phyloP scores from a whole-genome alignment of 768 basidiomycete genomes.

The Calocera cornea region DNA sequence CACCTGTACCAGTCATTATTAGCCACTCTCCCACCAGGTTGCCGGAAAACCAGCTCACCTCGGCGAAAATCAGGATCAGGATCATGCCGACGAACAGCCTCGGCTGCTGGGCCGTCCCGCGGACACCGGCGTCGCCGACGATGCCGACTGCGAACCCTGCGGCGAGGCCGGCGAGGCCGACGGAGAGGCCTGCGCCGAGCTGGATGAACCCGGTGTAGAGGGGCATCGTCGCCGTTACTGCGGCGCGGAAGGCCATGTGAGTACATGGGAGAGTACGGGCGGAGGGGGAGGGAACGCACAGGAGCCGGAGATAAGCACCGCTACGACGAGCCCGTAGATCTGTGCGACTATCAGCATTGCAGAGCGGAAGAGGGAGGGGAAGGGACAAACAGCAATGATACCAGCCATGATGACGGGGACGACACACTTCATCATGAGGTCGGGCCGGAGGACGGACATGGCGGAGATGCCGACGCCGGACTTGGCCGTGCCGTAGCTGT shows the following conservation, averaged over 20 bases:
- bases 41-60: not conserved
- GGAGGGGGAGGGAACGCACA: slow-evolving; percentile 20
- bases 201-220: slow-evolving; percentile 33
- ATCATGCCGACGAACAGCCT: slow-evolving; percentile 30
- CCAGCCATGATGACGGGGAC: slow-evolving; percentile 36
- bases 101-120: slow-evolving; percentile 34
- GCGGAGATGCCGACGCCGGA: slow-evolving; percentile 31
- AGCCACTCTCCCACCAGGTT: slow-evolving; percentile 1
- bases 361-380: not conserved
- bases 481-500: slow-evolving; percentile 35
- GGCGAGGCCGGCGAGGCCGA: slow-evolving; percentile 29
- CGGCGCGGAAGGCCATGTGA: not conserved
- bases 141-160: slow-evolving; percentile 36
- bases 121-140: slow-evolving; percentile 36
- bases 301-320: slow-evolving; percentile 33
- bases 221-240: slow-evolving; percentile 33
- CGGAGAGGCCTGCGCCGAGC: slow-evolving; percentile 26
- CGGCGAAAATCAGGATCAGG: slow-evolving; percentile 33
- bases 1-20: slow-evolving; percentile 16
- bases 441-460: slow-evolving; percentile 35
- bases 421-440: slow-evolving; percentile 37
- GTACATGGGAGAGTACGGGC: not conserved
- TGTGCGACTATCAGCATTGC: slow-evolving; percentile 10
- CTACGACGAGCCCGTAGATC: slow-evolving; percentile 35
- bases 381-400: slow-evolving; percentile 32